These are phyloP conservation scores for Xylaria arbuscula DNA, from an alignment of 2,329 filamentous ascomycete genomes.

Conservation along the genomic window DNA sequence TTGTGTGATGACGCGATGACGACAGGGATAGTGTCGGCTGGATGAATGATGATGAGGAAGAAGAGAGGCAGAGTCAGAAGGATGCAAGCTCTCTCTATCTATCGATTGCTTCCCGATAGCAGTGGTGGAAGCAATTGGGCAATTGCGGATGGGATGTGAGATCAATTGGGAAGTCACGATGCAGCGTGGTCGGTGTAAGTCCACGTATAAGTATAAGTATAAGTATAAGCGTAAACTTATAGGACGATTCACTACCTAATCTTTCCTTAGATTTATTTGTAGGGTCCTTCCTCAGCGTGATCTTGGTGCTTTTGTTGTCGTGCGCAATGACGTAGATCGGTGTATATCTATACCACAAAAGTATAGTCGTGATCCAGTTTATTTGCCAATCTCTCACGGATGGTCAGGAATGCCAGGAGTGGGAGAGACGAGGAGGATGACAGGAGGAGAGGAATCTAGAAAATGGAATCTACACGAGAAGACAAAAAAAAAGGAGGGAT, in stretches of 20 bases:
- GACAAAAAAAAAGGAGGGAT: background rate
- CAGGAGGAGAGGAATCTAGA: background rate
- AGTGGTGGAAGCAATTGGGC: too few species aligned
- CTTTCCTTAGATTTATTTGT: background rate
- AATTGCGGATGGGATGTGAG: background rate
- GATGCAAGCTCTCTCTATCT: background rate
- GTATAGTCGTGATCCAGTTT: constrained; percentile 19
- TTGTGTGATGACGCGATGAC: background rate
- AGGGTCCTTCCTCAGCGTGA: background rate
- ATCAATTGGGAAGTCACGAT: constrained; percentile 9
- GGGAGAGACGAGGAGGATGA: constrained; percentile 6
- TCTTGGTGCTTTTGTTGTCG: background rate
- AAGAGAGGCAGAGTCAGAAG: background rate
- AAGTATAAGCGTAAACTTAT: background rate
- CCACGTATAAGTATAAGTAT: too few species aligned
- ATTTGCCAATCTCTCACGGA: background rate
- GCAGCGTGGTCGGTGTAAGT: background rate
- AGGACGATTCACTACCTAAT: background rate
- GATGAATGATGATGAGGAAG: background rate
- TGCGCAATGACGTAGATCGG: constrained; percentile 6
- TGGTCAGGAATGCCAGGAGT: background rate
- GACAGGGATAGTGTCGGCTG: background rate
- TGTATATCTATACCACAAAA: constrained; percentile 37
- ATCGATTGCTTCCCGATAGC: background rate
- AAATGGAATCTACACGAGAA: background rate